A percentile compares a stretch with the other conserved stretches of the same genome.
Conservation (phyloP, 1,284 basidiomycete genomes). For the Jaminaea rosea region DNA sequence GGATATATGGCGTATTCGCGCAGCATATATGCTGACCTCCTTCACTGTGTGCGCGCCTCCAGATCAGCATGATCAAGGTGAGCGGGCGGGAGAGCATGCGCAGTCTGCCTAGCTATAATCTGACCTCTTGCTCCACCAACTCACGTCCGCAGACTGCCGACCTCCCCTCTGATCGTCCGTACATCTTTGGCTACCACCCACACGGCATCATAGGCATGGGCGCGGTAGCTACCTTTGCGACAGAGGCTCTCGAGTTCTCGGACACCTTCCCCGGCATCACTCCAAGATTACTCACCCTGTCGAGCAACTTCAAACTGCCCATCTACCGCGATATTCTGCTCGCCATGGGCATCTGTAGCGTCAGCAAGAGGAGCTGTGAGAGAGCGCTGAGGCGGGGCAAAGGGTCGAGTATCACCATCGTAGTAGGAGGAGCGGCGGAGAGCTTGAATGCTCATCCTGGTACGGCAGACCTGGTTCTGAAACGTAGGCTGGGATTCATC, state of each 20-base stretch:
- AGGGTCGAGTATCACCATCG: constrained; percentile 73
- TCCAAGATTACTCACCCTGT: constrained; percentile 83
- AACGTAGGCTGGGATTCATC: constrained; percentile 72
- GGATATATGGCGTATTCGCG: too few relatives aligned
- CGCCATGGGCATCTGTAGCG: constrained; percentile 73
- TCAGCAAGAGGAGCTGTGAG: constrained; percentile 78
- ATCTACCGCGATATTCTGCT: constrained; percentile 80
- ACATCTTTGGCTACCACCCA: constrained; percentile 64
- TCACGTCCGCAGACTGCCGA: constrained; percentile 55
- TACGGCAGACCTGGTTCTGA: constrained; percentile 50
- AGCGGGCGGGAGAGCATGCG: background rate
- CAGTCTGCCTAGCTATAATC: background rate
- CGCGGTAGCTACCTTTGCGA: constrained; percentile 83
- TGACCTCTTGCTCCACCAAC: background rate
- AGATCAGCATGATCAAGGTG: constrained; percentile 47
- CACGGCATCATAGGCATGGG: constrained; percentile 53
- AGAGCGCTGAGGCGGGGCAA: constrained; percentile 62
- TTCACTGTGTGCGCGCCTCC: too few relatives aligned
- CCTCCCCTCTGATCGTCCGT: constrained; percentile 78
- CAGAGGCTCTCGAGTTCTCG: constrained; percentile 91
- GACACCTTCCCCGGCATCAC: constrained; percentile 78
- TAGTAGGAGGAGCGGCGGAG: constrained; percentile 92
- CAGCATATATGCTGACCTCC: too few relatives aligned
- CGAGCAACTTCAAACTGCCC: constrained; percentile 76
- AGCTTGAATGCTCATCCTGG: constrained; percentile 86